These are phyloP conservation scores for Trichoderma sp. DNA, from an alignment of 2,329 filamentous ascomycete genomes.

Conservation along the genomic window DNA sequence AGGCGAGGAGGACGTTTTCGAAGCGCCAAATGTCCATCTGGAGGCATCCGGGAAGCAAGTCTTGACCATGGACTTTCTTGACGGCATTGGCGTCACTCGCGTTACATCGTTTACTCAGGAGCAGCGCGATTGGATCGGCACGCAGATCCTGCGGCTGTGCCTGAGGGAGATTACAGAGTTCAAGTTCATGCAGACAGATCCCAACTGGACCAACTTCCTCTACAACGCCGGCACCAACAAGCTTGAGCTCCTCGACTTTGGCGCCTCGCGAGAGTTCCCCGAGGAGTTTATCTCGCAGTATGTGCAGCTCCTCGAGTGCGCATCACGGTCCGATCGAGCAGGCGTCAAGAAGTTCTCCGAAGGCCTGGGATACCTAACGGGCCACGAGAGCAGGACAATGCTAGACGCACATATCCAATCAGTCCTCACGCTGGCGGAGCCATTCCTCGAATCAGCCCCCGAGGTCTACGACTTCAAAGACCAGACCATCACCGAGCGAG, in stretches of 20 bases:
- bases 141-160: conserved; percentile 87
- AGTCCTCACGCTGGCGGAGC: conserved; percentile 87
- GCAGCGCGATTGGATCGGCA: conserved; percentile 94
- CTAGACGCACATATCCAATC: conserved; percentile 86
- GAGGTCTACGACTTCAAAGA: conserved; percentile 88
- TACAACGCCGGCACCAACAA: conserved; percentile 73
- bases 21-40: conserved; percentile 74
- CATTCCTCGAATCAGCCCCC: conserved; percentile 75
- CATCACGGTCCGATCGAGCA: conserved; percentile 67
- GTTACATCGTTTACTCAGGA: conserved; percentile 72
- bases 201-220: conserved; percentile 99
- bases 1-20: conserved; percentile 68
- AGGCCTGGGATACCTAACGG: conserved; percentile 86
- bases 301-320: conserved; percentile 76
- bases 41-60: conserved; percentile 85
- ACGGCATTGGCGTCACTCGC: conserved; percentile 82
- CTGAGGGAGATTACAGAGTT: conserved; percentile 93
- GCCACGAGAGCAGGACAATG: conserved; percentile 83
- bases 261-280: conserved; percentile 85
- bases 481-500: conserved; percentile 95
- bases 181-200: conserved; percentile 98
- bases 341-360: conserved; percentile 69
- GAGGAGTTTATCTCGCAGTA: conserved; percentile 78
- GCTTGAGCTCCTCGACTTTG: conserved; percentile 93
- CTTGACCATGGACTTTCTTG: conserved; percentile 90